Evolutionary conservation across 2,329 filamentous ascomycete species (phyloP).

Genomic region (Thermoascus crustaceus): DNA sequence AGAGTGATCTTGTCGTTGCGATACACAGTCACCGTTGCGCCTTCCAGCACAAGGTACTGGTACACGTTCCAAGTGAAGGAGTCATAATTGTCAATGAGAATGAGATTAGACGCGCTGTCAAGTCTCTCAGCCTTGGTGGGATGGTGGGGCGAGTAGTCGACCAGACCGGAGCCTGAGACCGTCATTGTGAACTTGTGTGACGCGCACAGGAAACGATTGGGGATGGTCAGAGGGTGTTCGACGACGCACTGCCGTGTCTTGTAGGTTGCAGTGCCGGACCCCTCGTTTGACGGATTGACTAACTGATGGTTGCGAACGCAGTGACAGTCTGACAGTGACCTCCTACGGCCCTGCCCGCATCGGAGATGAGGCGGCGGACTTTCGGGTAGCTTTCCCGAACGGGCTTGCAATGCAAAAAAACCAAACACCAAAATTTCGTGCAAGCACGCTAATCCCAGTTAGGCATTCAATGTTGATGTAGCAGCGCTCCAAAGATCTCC

Average conservation of each 20-base stretch:
- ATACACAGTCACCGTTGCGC: conserved; percentile 79
- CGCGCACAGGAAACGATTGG: too few species aligned
- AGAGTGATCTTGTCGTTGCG: conserved; percentile 88
- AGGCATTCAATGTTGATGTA: conserved; percentile 31
- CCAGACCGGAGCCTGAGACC: conserved; percentile 37
- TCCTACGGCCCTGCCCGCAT: background rate
- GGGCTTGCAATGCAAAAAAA: conserved; percentile 5
- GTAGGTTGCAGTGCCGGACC: too few species aligned
- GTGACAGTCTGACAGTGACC: background rate
- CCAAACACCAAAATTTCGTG: conserved; percentile 7
- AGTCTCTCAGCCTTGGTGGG: conserved; percentile 66
- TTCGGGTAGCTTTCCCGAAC: conserved; percentile 12
- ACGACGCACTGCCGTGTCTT: too few species aligned
- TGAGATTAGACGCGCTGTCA: conserved; percentile 74
- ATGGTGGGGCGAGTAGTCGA: conserved; percentile 77
- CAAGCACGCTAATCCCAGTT: conserved; percentile 27
- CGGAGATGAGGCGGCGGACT: background rate
- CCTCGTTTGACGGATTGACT: too few species aligned
- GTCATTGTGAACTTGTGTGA: conserved; percentile 34
- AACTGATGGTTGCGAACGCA: too few species aligned
- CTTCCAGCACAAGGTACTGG: conserved; percentile 94
- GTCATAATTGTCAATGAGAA: conserved; percentile 98
- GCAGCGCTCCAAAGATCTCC: conserved; percentile 21
- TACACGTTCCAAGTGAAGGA: conserved; percentile 99
- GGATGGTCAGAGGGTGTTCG: too few species aligned